phyloP scores from a whole-genome alignment of 2,329 filamentous ascomycete species.

The Penicillium sp. region DNA sequence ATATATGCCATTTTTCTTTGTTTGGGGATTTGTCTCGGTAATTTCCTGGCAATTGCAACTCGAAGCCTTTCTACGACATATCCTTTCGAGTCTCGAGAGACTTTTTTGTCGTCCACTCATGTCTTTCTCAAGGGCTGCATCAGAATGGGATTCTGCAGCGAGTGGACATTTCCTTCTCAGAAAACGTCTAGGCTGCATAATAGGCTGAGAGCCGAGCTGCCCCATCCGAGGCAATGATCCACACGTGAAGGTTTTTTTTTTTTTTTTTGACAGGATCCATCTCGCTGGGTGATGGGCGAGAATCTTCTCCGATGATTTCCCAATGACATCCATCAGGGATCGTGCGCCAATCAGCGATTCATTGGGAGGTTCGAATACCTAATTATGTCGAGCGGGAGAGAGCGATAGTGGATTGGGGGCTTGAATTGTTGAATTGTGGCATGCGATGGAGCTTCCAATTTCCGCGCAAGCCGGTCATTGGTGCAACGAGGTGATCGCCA shows the following conservation, averaged over 20 bases:
- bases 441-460: slow-evolving; percentile 19
- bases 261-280: slow-evolving; percentile 10
- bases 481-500: slow-evolving; percentile 19
- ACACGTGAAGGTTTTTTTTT: slow-evolving; percentile 8
- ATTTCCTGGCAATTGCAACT: neutral
- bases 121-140: neutral
- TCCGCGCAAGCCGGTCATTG: slow-evolving; percentile 15
- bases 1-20: slow-evolving; percentile 10
- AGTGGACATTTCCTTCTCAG: slow-evolving; percentile 3
- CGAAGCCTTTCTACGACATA: neutral
- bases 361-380: neutral
- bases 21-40: neutral
- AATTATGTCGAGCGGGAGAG: neutral
- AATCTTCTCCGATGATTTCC: neutral
- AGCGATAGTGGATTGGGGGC: slow-evolving; percentile 3
- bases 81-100: neutral
- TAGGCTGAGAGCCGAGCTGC: slow-evolving; percentile 9
- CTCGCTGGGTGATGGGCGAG: neutral
- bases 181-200: slow-evolving; percentile 13
- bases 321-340: neutral
- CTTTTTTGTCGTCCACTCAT: too few species aligned
- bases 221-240: slow-evolving; percentile 7
- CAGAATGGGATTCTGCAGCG: slow-evolving; percentile 6
- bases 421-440: slow-evolving; percentile 11
- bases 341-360: neutral